Conservation (phyloP, 768 basidiomycete species). For the Rossbeevera mucosa region DNA sequence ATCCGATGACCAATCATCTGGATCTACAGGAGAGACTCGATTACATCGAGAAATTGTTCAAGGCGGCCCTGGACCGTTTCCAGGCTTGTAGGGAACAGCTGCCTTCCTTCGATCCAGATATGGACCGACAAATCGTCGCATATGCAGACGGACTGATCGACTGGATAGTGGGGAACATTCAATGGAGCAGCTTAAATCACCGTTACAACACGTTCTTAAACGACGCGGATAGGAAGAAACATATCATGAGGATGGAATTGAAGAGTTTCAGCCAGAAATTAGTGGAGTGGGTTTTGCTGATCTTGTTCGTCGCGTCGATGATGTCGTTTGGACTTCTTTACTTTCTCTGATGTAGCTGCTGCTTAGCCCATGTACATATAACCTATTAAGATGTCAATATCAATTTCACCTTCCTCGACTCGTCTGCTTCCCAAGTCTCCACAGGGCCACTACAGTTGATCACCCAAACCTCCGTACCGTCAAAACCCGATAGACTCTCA, state of each 20-base stretch:
- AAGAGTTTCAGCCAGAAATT: neutral
- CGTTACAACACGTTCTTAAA: conserved; percentile 25
- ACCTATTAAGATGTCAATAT: neutral
- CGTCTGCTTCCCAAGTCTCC: conserved; percentile 47
- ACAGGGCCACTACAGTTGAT: conserved; percentile 58
- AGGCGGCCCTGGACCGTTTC: conserved; percentile 20
- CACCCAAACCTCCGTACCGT: conserved; percentile 53
- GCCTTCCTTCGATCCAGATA: conserved; percentile 15
- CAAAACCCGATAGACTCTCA: conserved; percentile 41
- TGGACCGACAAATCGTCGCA: conserved; percentile 15
- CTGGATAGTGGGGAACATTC: conserved; percentile 24
- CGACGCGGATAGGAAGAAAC: conserved; percentile 19
- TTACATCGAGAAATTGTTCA: conserved; percentile 19
- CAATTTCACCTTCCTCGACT: conserved; percentile 34
- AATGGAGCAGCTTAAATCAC: conserved; percentile 26
- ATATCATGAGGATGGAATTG: conserved; percentile 18
- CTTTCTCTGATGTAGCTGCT: neutral
- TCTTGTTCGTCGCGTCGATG: conserved; percentile 6
- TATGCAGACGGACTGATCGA: conserved; percentile 27
- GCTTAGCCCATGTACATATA: neutral
- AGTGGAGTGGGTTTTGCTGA: neutral
- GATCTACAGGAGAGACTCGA: conserved; percentile 23
- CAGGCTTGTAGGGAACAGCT: conserved; percentile 16
- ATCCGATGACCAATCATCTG: conserved; percentile 20
- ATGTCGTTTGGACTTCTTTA: conserved; percentile 5